phyloP scores from a whole-genome alignment of 768 basidiomycete genomes.

The Hypholoma sublateritium region DNA sequence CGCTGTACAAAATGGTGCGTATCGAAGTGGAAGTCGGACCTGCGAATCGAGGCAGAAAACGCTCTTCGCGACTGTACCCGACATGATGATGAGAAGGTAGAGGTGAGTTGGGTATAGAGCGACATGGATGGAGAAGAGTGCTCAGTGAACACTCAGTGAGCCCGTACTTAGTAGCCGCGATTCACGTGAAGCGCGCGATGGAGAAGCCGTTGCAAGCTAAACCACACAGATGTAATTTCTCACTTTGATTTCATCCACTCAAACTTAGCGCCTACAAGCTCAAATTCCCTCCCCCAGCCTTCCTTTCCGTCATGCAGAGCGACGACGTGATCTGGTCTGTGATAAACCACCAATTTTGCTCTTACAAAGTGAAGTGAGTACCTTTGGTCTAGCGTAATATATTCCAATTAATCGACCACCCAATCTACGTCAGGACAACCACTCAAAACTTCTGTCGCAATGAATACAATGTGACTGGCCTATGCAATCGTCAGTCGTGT shows the following conservation, averaged over 20 bases:
- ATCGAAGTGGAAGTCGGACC: conserved; percentile 81
- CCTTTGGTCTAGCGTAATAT: neutral
- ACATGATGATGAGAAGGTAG: conserved; percentile 3
- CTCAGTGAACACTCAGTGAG: no score
- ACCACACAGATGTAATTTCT: conserved; percentile 18
- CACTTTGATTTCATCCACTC: neutral
- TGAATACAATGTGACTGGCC: conserved; percentile 96
- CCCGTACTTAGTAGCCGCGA: neutral
- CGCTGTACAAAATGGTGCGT: conserved; percentile 94
- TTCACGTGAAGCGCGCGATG: conserved; percentile 1
- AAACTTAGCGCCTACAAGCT: neutral
- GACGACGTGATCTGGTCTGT: conserved; percentile 99
- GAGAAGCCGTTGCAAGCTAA: conserved; percentile 12
- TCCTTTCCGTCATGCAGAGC: conserved; percentile 61
- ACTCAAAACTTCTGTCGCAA: conserved; percentile 99
- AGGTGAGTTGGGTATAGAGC: conserved; percentile 4
- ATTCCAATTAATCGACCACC: conserved; percentile 12
- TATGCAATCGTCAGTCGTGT: conserved; percentile 94
- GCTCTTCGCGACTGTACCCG: conserved; percentile 18
- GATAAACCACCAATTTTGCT: conserved; percentile 94
- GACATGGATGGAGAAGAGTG: conserved; percentile 11
- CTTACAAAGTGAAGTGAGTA: conserved; percentile 98
- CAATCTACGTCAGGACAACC: conserved; percentile 61
- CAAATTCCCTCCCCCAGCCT: conserved; percentile 2
- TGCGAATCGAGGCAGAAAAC: conserved; percentile 28